A percentile compares a stretch with the other conserved stretches of the same genome.
phyloP scores from a whole-genome alignment of 169 alveolate genomes.

The Plasmodium yoelii region DNA sequence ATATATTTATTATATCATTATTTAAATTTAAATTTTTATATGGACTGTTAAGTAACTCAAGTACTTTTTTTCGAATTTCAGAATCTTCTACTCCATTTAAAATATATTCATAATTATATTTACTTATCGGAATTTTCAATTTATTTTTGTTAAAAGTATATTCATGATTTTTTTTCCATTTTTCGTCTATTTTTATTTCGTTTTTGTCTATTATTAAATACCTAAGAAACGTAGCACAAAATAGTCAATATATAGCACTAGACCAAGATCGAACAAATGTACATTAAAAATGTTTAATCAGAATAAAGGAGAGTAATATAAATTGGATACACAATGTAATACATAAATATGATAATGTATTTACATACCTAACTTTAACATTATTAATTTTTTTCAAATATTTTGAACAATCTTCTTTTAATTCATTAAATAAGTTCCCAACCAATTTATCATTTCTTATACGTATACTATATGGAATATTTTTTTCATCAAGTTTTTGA shows the following conservation, averaged over 20 bases:
- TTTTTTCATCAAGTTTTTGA: conserved; percentile 11
- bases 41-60: conserved; percentile 42
- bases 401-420: conserved; percentile 5
- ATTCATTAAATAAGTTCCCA: conserved; percentile 14
- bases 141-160: conserved; percentile 27
- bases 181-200: conserved; percentile 52
- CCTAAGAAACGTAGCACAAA: not conserved
- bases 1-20: conserved; percentile 52
- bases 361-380: conserved; percentile 23
- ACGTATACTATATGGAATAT: conserved; percentile 37
- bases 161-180: conserved; percentile 60
- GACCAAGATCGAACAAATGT: not conserved
- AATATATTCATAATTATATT: conserved; percentile 63
- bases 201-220: conserved; percentile 28
- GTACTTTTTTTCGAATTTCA: conserved; percentile 23
- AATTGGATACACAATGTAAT: no score
- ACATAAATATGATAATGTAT: no score
- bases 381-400: conserved; percentile 45
- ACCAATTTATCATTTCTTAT: conserved; percentile 36
- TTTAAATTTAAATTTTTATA: conserved; percentile 27
- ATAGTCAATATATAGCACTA: not conserved
- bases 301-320: not conserved
- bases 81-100: conserved; percentile 24
- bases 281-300: not conserved
- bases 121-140: conserved; percentile 62